Conservation (phyloP, 2,329 filamentous ascomycete genomes). For the Myriosclerotinia duriaeana region DNA sequence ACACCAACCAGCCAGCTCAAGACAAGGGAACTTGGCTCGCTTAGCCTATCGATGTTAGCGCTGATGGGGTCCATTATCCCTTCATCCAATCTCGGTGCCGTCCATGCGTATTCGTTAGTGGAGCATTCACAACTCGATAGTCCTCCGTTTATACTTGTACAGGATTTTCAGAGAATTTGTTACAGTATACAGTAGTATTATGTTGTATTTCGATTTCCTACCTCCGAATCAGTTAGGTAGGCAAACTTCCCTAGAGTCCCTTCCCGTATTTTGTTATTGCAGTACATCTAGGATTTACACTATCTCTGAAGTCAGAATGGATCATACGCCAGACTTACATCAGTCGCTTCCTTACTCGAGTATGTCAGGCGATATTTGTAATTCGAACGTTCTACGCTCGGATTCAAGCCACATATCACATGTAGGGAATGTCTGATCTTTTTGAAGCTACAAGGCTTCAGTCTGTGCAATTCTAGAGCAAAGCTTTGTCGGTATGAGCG, state of each 20-base stretch:
- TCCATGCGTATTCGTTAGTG: constrained; percentile 10
- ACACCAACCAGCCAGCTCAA: too few relatives aligned
- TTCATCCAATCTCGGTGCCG: constrained; percentile 7
- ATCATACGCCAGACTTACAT: background rate
- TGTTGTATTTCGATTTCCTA: background rate
- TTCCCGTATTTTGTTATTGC: background rate
- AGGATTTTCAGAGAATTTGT: background rate
- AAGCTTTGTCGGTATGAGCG: background rate
- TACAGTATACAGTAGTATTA: background rate
- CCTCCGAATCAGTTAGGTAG: background rate
- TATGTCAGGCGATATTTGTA: background rate
- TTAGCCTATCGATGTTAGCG: background rate
- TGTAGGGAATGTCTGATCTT: background rate
- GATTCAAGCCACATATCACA: background rate
- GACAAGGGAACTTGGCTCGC: background rate
- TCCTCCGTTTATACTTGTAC: background rate
- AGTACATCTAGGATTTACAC: background rate
- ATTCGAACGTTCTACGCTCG: background rate
- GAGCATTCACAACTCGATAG: background rate
- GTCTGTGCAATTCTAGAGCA: constrained; percentile 14
- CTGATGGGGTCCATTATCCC: background rate
- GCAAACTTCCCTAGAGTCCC: background rate
- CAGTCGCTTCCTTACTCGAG: background rate
- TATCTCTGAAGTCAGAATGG: background rate
- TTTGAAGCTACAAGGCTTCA: background rate